A percentile compares a stretch with the other conserved stretches of the same genome.
Conservation (phyloP, 2,329 filamentous ascomycete species). For the Ophiostoma sp. region DNA sequence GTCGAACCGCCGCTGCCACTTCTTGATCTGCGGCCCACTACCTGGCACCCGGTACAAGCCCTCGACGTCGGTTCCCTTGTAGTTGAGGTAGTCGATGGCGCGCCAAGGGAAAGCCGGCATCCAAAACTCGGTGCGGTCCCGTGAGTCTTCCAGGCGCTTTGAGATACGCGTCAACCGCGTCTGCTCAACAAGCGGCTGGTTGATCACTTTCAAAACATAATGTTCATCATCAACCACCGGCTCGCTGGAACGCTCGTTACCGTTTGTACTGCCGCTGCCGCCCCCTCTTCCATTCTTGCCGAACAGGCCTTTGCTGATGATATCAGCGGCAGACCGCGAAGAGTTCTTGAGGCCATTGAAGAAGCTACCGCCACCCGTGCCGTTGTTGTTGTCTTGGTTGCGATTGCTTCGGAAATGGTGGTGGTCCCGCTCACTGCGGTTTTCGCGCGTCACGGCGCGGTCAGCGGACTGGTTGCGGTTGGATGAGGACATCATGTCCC, state of each 20-base stretch:
- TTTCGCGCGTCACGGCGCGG: slow-evolving; percentile 45
- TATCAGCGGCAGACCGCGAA: slow-evolving; percentile 69
- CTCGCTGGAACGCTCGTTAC: slow-evolving; percentile 44
- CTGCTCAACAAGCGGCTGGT: slow-evolving; percentile 79
- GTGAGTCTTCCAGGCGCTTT: slow-evolving; percentile 77
- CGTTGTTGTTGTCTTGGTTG: slow-evolving; percentile 33
- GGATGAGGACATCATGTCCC: slow-evolving; percentile 60
- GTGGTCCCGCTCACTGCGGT: slow-evolving; percentile 23
- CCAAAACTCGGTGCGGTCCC: slow-evolving; percentile 97
- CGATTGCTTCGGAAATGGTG: slow-evolving; percentile 10
- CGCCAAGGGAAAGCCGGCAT: slow-evolving; percentile 95
- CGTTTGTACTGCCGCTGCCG: slow-evolving; percentile 49
- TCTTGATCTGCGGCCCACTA: slow-evolving; percentile 82
- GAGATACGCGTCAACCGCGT: slow-evolving; percentile 87
- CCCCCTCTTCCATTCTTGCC: slow-evolving; percentile 68
- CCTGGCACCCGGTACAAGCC: slow-evolving; percentile 89
- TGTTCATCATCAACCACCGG: slow-evolving; percentile 68
- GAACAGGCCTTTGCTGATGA: slow-evolving; percentile 76
- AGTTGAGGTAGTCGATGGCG: slow-evolving; percentile 93
- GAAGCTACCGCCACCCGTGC: slow-evolving; percentile 56
- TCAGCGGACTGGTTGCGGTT: slow-evolving; percentile 69
- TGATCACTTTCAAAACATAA: slow-evolving; percentile 80
- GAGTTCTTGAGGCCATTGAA: slow-evolving; percentile 69
- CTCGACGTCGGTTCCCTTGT: slow-evolving; percentile 88
- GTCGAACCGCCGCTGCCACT: slow-evolving; percentile 89